phyloP scores from a whole-genome alignment of 805 yeast genomes.

The Saccharomycopsis sp. region DNA sequence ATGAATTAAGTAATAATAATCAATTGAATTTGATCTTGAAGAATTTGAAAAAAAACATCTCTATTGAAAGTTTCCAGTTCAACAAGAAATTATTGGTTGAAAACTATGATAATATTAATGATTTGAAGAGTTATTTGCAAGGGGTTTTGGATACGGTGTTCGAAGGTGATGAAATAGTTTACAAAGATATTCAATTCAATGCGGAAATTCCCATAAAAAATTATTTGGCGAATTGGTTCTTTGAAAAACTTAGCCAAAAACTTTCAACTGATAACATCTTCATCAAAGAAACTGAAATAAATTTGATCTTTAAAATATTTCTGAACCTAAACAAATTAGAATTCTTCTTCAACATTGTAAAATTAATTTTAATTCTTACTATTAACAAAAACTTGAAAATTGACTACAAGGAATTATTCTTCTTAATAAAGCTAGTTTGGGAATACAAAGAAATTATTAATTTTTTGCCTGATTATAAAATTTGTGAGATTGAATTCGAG shows the following conservation, averaged over 20 bases:
- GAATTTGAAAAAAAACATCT: constrained; percentile 26
- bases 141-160: not conserved
- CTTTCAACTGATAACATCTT: not conserved
- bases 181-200: no score
- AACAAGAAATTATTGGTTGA: no score
- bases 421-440: constrained; percentile 3
- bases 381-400: constrained; percentile 4
- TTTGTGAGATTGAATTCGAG: constrained; percentile 13
- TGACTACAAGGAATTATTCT: constrained; percentile 15
- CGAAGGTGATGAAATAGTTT: not conserved
- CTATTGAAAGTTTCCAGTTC: not conserved
- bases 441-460: constrained; percentile 6
- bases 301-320: constrained; percentile 3
- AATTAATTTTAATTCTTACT: constrained; percentile 2
- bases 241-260: not conserved
- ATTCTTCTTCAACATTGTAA: constrained; percentile 11
- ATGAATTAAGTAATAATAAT: constrained; percentile 29
- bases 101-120: not conserved
- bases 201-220: constrained; percentile 7
- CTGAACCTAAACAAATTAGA: constrained; percentile 7
- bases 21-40: constrained; percentile 47
- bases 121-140: not conserved
- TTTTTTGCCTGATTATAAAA: constrained; percentile 9
- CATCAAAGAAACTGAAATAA: not conserved
- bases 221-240: constrained; percentile 10